phyloP scores from a whole-genome alignment of 1,284 basidiomycete species.

The Coniferiporia sulphurascens region DNA sequence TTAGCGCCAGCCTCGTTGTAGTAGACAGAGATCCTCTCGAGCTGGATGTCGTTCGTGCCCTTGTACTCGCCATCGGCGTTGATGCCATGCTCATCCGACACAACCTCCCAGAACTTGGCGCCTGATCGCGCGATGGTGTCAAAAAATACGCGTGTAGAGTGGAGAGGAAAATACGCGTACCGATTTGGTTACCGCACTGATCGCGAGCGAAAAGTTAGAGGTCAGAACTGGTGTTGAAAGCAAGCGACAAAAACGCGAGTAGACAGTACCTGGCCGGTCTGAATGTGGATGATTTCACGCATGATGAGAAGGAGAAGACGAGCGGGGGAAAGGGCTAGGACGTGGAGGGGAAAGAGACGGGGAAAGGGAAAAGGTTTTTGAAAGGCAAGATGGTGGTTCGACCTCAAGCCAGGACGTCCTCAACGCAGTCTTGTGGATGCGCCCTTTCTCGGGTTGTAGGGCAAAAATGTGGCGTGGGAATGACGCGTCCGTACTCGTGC shows the following conservation, averaged over 20 bases:
- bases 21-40: slow-evolving; percentile 96
- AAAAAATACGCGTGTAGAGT: slow-evolving; percentile 21
- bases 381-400: not conserved
- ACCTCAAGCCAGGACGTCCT: not conserved
- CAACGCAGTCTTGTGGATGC: not conserved
- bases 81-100: slow-evolving; percentile 97
- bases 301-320: slow-evolving; percentile 33
- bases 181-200: slow-evolving; percentile 97
- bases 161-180: slow-evolving; percentile 37
- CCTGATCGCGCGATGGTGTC: slow-evolving; percentile 38
- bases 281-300: slow-evolving; percentile 97
- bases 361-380: not conserved
- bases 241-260: not conserved
- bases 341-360: not conserved
- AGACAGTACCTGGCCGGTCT: slow-evolving; percentile 84
- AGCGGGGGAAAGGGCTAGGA: not conserved
- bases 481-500: not conserved
- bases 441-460: not conserved
- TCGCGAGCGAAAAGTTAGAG: slow-evolving; percentile 22
- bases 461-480: not conserved
- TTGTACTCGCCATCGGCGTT: slow-evolving; percentile 90
- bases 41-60: slow-evolving; percentile 92
- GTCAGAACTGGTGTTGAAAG: slow-evolving; percentile 21
- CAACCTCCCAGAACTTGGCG: slow-evolving; percentile 99
- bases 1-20: slow-evolving; percentile 88